Evolutionary conservation across 306 rosid genomes (phyloP), one percentile per base, ranked within the genome.

Genomic region (Ceratonia siliqua): DNA sequence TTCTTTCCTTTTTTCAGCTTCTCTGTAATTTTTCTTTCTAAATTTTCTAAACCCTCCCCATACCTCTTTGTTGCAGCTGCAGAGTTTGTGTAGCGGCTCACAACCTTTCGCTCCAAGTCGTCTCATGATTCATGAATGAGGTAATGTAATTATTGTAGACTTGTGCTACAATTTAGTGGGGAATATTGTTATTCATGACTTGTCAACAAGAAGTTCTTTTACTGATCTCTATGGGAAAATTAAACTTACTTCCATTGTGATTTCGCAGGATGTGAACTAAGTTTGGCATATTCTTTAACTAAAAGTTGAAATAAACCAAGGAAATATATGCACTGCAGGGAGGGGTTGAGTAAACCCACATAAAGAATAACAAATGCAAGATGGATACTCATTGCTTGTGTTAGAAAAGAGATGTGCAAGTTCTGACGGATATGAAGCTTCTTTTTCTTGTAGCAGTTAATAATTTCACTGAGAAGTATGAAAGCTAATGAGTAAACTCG

Each of bases 1-100:
- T 84, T 76, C 87, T 83, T 74, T 83, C 74, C 62, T 59, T 79
- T 79, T 74, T 78, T 72, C 62, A 39, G 41, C 78, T 71, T 82
- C 70, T 70, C 76, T 50, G 24, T 68, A 50, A 73, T 78, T 42
- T 50, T 71, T 68, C 68, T 50, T 68, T 64, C 72, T 46, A 73
- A 48, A 42, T 38, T 28, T 54, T 50, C 70, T 68, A 76, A 75
- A 73, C 71, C 55, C 76, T 58, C 27, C 66, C 68, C 80, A 53
- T 62, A 9, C 82, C 55, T 63, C 71, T 66, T 58, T 74, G 72
- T 65, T 71, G 74, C 84, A 76, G 88, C 82, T 81, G 83, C 85
- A 48, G 66, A 65, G 33, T 63, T 62, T 71, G 62, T 82, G 43
- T n/a, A n/a, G n/a, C n/a, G n/a, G n/a, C n/a, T n/a, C n/a, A n/a